Conservation (phyloP, 2,329 filamentous ascomycete species). For the Cytospora paraplurivora region DNA sequence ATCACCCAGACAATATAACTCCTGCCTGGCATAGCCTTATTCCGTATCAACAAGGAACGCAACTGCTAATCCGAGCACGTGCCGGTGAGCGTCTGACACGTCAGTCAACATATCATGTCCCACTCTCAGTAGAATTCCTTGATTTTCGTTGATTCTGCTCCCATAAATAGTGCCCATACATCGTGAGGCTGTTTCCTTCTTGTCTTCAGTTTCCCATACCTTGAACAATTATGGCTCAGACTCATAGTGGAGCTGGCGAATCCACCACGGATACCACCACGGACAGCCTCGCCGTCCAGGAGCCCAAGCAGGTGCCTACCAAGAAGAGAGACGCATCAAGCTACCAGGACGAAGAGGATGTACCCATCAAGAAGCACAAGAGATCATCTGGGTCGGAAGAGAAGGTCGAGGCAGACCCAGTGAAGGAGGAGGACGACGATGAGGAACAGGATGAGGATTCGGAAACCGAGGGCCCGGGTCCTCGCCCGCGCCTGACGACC, state of each 20-base stretch:
- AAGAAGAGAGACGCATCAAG: slow-evolving; percentile 14
- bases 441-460: neutral
- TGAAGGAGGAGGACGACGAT: neutral
- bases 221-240: neutral
- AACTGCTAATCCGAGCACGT: no score
- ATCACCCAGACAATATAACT: no score
- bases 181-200: neutral
- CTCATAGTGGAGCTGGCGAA: neutral
- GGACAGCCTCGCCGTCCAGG: neutral
- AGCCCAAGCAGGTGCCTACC: neutral
- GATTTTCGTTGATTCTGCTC: neutral
- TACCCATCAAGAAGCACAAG: slow-evolving; percentile 5
- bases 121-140: neutral
- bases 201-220: no score
- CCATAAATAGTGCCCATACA: neutral
- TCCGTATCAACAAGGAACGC: no score
- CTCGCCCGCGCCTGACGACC: slow-evolving; percentile 30
- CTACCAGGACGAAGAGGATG: neutral
- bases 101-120: neutral
- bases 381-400: neutral
- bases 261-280: neutral
- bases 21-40: no score
- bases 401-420: neutral
- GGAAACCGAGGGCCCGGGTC: neutral
- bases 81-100: no score